Conservation (phyloP, 2,329 filamentous ascomycete species). For the Venturia aucupariae region DNA sequence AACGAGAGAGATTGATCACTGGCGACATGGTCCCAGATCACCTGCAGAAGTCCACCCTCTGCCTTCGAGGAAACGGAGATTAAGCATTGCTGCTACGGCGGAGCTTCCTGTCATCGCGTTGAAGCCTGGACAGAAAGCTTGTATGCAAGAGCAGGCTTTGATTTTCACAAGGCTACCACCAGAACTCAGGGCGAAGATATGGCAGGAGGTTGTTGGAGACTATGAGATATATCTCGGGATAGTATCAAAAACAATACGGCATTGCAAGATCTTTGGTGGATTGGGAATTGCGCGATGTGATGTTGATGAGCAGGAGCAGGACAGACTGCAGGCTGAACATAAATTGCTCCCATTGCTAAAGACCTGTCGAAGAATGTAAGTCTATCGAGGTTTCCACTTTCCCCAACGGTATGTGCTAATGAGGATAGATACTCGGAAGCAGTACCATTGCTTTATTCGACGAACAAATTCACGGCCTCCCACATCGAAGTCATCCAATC, state of each 20-base stretch:
- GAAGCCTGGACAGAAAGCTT: neutral
- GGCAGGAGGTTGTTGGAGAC: slow-evolving; percentile 7
- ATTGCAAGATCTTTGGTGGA: slow-evolving; percentile 11
- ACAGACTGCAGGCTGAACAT: neutral
- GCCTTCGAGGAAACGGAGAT: neutral
- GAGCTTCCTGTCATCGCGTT: neutral
- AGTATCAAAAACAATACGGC: neutral
- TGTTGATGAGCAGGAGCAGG: neutral
- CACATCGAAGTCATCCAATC: neutral
- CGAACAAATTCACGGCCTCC: slow-evolving; percentile 7
- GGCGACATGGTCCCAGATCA: neutral
- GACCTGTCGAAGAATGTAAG: slow-evolving; percentile 12
- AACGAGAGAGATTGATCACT: slow-evolving; percentile 1
- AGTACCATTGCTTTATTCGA: slow-evolving; percentile 8
- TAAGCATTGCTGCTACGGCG: neutral
- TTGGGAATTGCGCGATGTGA: neutral
- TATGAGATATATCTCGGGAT: slow-evolving; percentile 10
- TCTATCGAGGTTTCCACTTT: neutral
- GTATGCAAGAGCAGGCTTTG: slow-evolving; percentile 5
- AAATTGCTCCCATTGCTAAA: slow-evolving; percentile 10
- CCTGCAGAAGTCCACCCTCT: slow-evolving; percentile 12
- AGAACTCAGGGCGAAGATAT: slow-evolving; percentile 10
- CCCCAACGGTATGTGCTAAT: neutral
- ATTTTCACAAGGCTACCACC: slow-evolving; percentile 11
- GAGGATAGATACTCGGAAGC: slow-evolving; percentile 12